These are phyloP conservation scores for Phytophthora macrochlamydospora DNA, from an alignment of 352 stramenopile genomes.

Conservation along the genomic window DNA sequence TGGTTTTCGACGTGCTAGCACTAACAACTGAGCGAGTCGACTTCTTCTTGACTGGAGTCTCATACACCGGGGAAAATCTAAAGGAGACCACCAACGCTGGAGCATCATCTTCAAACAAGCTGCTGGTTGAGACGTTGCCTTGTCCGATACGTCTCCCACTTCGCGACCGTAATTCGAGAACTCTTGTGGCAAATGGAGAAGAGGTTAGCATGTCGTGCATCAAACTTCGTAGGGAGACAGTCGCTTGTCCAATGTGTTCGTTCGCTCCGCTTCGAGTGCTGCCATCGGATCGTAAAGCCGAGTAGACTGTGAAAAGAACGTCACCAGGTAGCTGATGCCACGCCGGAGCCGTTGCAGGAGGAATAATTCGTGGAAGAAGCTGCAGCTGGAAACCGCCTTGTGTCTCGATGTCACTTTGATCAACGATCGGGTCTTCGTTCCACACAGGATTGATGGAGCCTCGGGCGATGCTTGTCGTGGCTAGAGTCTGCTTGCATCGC, in stretches of 20 bases:
- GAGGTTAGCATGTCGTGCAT: constrained; percentile 36
- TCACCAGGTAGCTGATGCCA: constrained; percentile 64
- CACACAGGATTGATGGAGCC: constrained; percentile 47
- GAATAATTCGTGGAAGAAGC: constrained; percentile 36
- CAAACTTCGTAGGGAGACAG: constrained; percentile 43
- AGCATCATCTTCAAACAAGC: constrained; percentile 16
- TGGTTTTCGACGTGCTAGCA: constrained; percentile 7
- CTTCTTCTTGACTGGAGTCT: constrained; percentile 16
- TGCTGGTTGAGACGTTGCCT: constrained; percentile 23
- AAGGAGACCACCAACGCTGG: constrained; percentile 47
- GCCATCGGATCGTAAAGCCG: constrained; percentile 13
- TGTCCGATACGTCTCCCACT: constrained; percentile 36
- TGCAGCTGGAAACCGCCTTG: constrained; percentile 52
- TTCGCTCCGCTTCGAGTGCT: constrained; percentile 18
- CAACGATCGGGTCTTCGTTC: constrained; percentile 32
- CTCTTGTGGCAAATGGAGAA: constrained; percentile 26
- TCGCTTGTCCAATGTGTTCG: constrained; percentile 65
- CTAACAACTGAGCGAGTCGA: constrained; percentile 6
- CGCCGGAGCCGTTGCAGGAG: constrained; percentile 22
- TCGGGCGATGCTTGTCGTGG: constrained; percentile 34
- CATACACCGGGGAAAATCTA: constrained; percentile 47
- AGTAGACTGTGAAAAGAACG: constrained; percentile 69
- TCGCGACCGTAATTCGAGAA: constrained; percentile 45
- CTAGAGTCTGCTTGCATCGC: constrained; percentile 63
- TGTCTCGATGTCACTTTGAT: constrained; percentile 1